Percentiles rank a stretch among this genome's conserved stretches.
Evolutionary conservation across 306 rosid species (phyloP).

Genomic region (Trifolium fragiferum): DNA sequence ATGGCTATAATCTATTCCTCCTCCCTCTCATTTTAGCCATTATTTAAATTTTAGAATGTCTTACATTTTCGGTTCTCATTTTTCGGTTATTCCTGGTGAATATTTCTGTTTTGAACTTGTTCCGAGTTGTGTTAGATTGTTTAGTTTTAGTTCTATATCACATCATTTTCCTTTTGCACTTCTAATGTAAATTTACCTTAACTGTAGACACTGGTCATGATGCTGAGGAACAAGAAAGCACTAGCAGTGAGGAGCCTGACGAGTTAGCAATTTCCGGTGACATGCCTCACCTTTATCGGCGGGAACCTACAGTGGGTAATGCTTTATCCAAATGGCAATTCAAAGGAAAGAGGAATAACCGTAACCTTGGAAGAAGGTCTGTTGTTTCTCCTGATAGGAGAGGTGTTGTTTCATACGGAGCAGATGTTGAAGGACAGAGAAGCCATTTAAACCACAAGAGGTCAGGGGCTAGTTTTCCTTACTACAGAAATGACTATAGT

Average conservation of each 20-base stretch:
- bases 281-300: slow-evolving; percentile 68
- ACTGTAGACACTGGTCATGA: slow-evolving; percentile 63
- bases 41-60: slow-evolving; percentile 33
- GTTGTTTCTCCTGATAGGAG: slow-evolving; percentile 54
- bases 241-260: slow-evolving; percentile 73
- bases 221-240: slow-evolving; percentile 68
- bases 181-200: slow-evolving; percentile 45
- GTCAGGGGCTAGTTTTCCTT: slow-evolving; percentile 39
- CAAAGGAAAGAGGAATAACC: slow-evolving; percentile 91
- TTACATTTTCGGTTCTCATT: slow-evolving; percentile 5
- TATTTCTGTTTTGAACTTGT: slow-evolving; percentile 23
- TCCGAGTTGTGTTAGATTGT: slow-evolving; percentile 4
- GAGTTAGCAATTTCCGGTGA: slow-evolving; percentile 71
- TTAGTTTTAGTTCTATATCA: slow-evolving; percentile 16
- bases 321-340: slow-evolving; percentile 94
- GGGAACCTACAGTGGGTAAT: slow-evolving; percentile 64
- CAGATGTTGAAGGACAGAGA: slow-evolving; percentile 60
- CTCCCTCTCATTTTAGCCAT: slow-evolving; percentile 12
- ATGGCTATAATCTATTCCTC: slow-evolving; percentile 17
- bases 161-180: slow-evolving; percentile 29
- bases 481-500: slow-evolving; percentile 45
- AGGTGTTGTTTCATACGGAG: slow-evolving; percentile 55
- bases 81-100: neutral
- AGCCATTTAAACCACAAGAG: slow-evolving; percentile 46
- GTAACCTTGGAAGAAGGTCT: slow-evolving; percentile 70